Evolutionary conservation across 148 eudicot species (phyloP), one percentile per base, ranked within the genome.

Genomic region (Rhododendron vialii): DNA sequence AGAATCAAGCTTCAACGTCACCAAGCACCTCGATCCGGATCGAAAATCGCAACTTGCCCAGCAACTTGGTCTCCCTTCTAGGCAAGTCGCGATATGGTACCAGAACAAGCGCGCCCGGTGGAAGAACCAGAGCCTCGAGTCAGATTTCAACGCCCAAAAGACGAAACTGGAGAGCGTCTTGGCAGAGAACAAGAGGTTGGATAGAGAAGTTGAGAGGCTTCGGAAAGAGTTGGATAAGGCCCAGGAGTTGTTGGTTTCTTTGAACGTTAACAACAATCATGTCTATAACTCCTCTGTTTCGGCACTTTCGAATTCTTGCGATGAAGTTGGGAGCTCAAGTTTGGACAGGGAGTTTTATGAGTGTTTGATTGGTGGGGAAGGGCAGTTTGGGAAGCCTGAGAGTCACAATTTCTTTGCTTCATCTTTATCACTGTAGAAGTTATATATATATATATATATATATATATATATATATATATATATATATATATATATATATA

Each of bases 101-200:
- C 92, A 90, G 26, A 92, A 90, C 86, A 92, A 88, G 89, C 88
- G 92, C 6, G 92, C 92, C 22, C 77, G 90, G 53, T 90, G 91
- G 88, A 92, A 89, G 80, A 88, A 71, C 45, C 88, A 86, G 78
- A 86, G 84, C 77, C 82, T 88, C 1, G 90, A 88, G 86, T 65
- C 47, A 3, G 82, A 86, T 8, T 76, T 81, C 81, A 73, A 80
- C 36, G 63, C 78, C 24, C n/a, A 86, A 45, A 81, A 84, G 47
- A 10, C 4, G 4, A 81, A 67, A n/a, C 86, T 88, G 3, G 86
- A 88, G 14, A 55, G 11, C 61, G 84, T 73, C 2, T 43, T 84
- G 43, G 67, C 51, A 0, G 85, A 89, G 45, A 86, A 89, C 43
- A 61, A 75, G 65, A 83, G 88, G 90, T 84, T 89, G 1, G 30